These are phyloP conservation scores for Sugiyamaella americana DNA, from an alignment of 805 yeast genomes.

Conservation along the genomic window DNA sequence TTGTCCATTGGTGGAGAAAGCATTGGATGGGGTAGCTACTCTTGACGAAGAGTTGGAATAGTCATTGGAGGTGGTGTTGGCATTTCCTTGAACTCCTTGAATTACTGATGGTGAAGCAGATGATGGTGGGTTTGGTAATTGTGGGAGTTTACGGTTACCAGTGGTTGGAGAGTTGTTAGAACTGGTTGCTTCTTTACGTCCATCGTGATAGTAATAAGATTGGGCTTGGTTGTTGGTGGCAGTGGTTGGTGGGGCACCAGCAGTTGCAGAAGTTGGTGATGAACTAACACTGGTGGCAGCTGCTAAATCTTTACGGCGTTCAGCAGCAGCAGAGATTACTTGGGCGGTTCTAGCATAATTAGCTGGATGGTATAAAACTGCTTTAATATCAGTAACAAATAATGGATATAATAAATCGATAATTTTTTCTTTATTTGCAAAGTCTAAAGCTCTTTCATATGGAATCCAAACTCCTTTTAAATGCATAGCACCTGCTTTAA, in stretches of 20 bases:
- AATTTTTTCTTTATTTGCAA: constrained; percentile 77
- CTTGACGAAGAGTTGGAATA: constrained; percentile 8
- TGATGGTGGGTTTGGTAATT: background rate
- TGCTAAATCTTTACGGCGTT: constrained; percentile 23
- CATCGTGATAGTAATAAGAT: constrained; percentile 7
- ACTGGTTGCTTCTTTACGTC: background rate
- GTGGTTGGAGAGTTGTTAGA: background rate
- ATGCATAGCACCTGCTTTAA: constrained; percentile 85
- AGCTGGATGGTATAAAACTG: constrained; percentile 25
- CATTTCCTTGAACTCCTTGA: background rate
- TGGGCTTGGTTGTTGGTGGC: constrained; percentile 1
- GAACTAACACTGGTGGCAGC: constrained; percentile 5
- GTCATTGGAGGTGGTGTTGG: background rate
- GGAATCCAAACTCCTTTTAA: constrained; percentile 88
- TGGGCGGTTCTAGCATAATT: constrained; percentile 31
- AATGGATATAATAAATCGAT: constrained; percentile 60
- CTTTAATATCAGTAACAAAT: constrained; percentile 61
- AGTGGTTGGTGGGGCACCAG: constrained; percentile 5
- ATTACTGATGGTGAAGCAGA: constrained; percentile 1
- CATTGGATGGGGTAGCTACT: constrained; percentile 5
- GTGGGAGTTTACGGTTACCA: background rate
- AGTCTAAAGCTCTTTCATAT: constrained; percentile 70
- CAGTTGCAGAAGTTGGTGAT: constrained; percentile 3
- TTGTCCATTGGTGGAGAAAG: constrained; percentile 9
- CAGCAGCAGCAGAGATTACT: constrained; percentile 31